phyloP scores from a whole-genome alignment of 805 yeast genomes.

The Suhomyces faveliae region DNA sequence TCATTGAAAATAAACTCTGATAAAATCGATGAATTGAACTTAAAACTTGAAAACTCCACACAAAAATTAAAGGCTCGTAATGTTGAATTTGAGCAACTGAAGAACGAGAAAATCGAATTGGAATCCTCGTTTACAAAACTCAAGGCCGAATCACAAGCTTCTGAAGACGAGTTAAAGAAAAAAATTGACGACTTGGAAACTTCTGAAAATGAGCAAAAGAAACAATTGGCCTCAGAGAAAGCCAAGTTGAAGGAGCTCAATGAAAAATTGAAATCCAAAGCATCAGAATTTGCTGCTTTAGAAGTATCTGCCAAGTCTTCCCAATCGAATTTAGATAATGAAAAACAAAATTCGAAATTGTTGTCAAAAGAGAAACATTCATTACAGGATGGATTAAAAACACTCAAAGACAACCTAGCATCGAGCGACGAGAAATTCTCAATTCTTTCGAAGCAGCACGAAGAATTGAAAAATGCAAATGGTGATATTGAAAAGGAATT shows the following conservation, averaged over 20 bases:
- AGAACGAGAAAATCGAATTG: neutral
- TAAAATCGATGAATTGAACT: neutral
- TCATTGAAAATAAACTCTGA: neutral
- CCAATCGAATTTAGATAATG: neutral
- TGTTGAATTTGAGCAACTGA: neutral
- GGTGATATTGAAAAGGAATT: constrained; percentile 10
- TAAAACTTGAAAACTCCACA: neutral
- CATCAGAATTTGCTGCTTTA: neutral
- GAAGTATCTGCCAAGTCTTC: neutral
- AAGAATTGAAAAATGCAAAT: neutral
- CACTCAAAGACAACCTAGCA: neutral
- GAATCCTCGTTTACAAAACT: neutral
- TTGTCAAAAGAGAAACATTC: neutral
- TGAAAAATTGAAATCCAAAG: constrained; percentile 18
- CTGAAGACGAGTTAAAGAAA: constrained; percentile 2
- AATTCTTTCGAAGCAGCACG: neutral
- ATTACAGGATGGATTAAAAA: neutral
- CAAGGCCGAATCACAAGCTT: neutral
- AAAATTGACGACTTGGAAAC: neutral
- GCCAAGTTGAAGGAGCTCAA: constrained; percentile 22
- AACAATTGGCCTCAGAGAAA: constrained; percentile 16
- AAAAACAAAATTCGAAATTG: neutral
- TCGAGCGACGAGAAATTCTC: neutral
- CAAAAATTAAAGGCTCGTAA: neutral
- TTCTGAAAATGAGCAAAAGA: constrained; percentile 8